A percentile compares a stretch with the other conserved stretches of the same genome.
Evolutionary conservation across 1,139 yeast genomes (phyloP).

Genomic region (Suhomyces panamericanus): DNA sequence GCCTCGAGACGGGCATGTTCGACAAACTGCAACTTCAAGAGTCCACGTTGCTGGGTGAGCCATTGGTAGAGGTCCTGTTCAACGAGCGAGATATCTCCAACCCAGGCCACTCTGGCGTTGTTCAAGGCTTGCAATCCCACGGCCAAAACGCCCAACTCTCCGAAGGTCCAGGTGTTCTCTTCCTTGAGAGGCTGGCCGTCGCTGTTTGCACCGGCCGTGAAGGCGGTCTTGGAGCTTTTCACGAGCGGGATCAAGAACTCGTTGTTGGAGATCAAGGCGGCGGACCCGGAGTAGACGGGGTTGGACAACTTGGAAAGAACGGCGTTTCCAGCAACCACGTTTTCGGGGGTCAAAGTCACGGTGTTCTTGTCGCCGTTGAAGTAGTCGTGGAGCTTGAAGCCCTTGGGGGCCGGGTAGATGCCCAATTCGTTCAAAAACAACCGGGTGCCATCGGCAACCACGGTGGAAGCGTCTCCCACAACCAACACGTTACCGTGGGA

Average conservation of each 20-base stretch:
- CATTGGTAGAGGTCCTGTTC: conserved; percentile 60
- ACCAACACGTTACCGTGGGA: conserved; percentile 75
- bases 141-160: conserved; percentile 73
- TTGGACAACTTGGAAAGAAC: conserved; percentile 23
- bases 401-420: conserved; percentile 79
- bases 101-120: conserved; percentile 81
- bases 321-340: conserved; percentile 25
- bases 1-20: conserved; percentile 53
- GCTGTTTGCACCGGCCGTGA: conserved; percentile 46
- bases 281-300: conserved; percentile 36
- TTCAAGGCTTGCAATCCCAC: conserved; percentile 82
- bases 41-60: conserved; percentile 71
- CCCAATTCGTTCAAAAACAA: conserved; percentile 78
- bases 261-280: conserved; percentile 48
- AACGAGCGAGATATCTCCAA: conserved; percentile 65
- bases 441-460: conserved; percentile 68
- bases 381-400: conserved; percentile 65
- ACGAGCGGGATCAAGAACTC: conserved; percentile 71
- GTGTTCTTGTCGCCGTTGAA: conserved; percentile 42
- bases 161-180: conserved; percentile 74
- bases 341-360: conserved; percentile 26
- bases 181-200: conserved; percentile 25
- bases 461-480: conserved; percentile 43
- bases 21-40: conserved; percentile 57
- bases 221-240: conserved; percentile 67